Evolutionary conservation across 2,329 filamentous ascomycete genomes (phyloP).

Genomic region (Fusarium austroafricanum): DNA sequence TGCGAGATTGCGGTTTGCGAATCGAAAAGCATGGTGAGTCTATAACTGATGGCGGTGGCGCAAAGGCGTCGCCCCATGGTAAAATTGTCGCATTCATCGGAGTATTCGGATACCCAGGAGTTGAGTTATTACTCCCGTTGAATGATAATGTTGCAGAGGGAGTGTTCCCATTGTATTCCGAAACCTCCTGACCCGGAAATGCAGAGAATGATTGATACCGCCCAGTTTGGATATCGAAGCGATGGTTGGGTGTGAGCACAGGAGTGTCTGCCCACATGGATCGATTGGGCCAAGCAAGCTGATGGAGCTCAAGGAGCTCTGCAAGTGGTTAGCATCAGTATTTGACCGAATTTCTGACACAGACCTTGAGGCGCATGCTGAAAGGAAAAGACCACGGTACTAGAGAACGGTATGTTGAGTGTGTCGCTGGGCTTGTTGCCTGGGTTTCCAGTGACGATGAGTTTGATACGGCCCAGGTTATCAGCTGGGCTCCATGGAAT

Average conservation of each 20-base stretch:
- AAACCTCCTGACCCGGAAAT: not conserved
- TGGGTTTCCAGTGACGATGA: conserved; percentile 79
- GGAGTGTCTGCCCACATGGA: conserved; percentile 67
- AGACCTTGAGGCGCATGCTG: conserved; percentile 84
- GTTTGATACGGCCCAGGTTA: conserved; percentile 77
- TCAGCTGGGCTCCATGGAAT: conserved; percentile 79
- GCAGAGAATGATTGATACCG: not conserved
- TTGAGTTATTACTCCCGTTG: not conserved
- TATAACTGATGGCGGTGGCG: not conserved
- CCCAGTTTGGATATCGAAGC: conserved; percentile 51
- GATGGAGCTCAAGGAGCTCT: conserved; percentile 77
- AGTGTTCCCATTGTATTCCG: not conserved
- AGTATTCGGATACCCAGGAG: not conserved
- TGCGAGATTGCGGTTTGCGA: conserved; percentile 57
- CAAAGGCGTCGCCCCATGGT: not conserved
- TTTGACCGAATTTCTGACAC: conserved; percentile 32
- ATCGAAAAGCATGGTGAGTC: conserved; percentile 51
- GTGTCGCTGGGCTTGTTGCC: conserved; percentile 68
- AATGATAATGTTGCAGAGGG: not conserved
- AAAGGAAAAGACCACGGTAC: conserved; percentile 83
- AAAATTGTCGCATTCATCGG: not conserved
- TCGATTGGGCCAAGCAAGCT: conserved; percentile 84
- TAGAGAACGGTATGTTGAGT: conserved; percentile 61
- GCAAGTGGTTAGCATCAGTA: not conserved
- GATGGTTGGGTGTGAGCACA: conserved; percentile 40